phyloP scores from a whole-genome alignment of 176 grass and related monocot genomes.

The Zoysia pacifica region DNA sequence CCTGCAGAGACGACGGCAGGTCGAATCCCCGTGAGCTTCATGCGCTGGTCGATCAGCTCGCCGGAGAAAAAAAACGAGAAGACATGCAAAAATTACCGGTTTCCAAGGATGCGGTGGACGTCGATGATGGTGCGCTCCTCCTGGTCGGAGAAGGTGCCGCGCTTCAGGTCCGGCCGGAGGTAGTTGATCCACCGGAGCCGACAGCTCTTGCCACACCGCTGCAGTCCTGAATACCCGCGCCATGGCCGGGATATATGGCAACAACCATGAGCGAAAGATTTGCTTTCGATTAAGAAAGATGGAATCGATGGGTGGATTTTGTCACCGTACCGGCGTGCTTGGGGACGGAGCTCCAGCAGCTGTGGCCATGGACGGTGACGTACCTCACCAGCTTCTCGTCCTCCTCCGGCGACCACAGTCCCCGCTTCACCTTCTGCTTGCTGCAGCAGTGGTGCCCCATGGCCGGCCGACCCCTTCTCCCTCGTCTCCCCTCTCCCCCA shows the following conservation, averaged over 20 bases:
- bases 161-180: slow-evolving; percentile 89
- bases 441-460: slow-evolving; percentile 99
- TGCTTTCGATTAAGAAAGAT: neutral
- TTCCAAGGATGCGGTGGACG: slow-evolving; percentile 97
- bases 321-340: slow-evolving; percentile 70
- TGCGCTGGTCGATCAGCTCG: neutral
- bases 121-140: slow-evolving; percentile 96
- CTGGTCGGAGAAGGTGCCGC: slow-evolving; percentile 83
- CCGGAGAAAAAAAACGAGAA: neutral
- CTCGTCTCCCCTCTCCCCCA: neutral
- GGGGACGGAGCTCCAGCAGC: slow-evolving; percentile 97
- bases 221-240: slow-evolving; percentile 48
- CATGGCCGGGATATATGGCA: neutral
- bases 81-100: slow-evolving; percentile 49
- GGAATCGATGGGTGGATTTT: neutral
- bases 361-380: slow-evolving; percentile 84
- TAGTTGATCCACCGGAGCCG: slow-evolving; percentile 99
- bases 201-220: slow-evolving; percentile 99
- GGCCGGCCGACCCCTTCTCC: neutral
- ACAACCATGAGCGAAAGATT: neutral
- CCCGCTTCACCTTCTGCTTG: slow-evolving; percentile 99
- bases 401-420: slow-evolving; percentile 98
- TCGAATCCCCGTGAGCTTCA: neutral
- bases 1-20: slow-evolving; percentile 22
- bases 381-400: slow-evolving; percentile 86